Base-by-base conservation (phyloP, 1,284 basidiomycete genomes). In the Flammula alnicola region DNA sequence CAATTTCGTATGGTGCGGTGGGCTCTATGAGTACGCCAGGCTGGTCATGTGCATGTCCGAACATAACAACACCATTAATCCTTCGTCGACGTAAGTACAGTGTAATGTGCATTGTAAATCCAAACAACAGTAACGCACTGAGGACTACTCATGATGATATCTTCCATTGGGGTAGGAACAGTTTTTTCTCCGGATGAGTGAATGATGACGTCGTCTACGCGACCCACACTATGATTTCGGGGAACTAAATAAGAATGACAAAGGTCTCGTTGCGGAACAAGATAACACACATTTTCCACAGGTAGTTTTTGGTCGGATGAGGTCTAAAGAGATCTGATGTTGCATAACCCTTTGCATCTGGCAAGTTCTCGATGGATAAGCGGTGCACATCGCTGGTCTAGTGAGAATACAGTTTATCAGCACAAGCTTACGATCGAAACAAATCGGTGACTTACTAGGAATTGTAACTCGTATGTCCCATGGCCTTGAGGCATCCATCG, bases 131-230 rank as follows among this genome's bases (percentile, higher is more conserved):
- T 22, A 17, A 38, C 44, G 9, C 45, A 47, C 32, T 49, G 47
- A 16, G 63, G 63, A 45, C 59, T 65, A 35, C 60, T 65, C n/a
- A 52, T 48, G 11, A 73, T 57, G 20, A 70, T 56, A 23, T 58
- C 59, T 50, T 72, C 71, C 56, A 73, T 66, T 0, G 47, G 38
- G 9, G 12, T 45, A 19, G 51, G 40, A 5, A 57, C 37, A 5
- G 75, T 75, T 68, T 80, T 79, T 57, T 80, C 77, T 10, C 78
- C 78, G 1, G 71, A 78, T 14, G 63, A 70, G 35, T 75, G 70
- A 59, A 79, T 77, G 40, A 81, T 74, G 56, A 78, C 11, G 43
- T 75, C 73, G 57, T 74, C 72, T 26, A 66, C 43, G 11, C 67
- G 64, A 32, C 67, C 67, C 23, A 70, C 63, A 52, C 67, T 70